Base-by-base conservation (phyloP, 1,284 basidiomycete genomes). In the Paramarasmius palmivorus region DNA sequence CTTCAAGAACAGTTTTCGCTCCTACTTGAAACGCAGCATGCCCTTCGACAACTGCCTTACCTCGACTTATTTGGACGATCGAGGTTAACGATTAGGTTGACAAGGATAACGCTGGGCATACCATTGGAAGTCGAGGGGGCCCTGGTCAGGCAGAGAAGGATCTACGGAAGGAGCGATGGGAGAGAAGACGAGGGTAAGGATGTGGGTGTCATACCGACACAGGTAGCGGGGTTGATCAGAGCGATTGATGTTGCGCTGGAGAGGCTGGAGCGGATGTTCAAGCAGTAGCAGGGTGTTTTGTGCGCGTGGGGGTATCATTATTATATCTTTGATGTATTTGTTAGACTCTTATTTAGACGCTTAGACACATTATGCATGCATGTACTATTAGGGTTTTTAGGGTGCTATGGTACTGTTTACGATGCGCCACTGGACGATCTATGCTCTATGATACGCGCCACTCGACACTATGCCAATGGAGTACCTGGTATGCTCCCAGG, bases 31-130 rank as follows among this genome's bases (percentile, higher is more conserved):
- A 80, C 92, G 12, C 90, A 93, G 62, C 82, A 86, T 59, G 81
- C 83, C 4, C 85, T 94, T 57, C 82, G 86, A 32, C 79, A 83
- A 53, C 78, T 93, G 35, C 83, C 88, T 8, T 93, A 92, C 64
- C 82, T 93, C 60, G 88, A 93, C 66, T 72, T 94, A 56, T 75
- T 85, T 44, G 86, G 88, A n/a, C 84, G 92, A 12, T 84, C 86
- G 1, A 79, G 89, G 4, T 73, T 93, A 23, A 88, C 88, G 14
- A 80, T 93, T 32, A 86, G 89, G 59, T 78, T 94, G 47, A 88
- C 87, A 2, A 79, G 91, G n/a, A 86, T 92, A 61, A 89, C 90
- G 12, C 78, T 94, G 53, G 81, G 78, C 51, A 80, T 93, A 7
- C 92, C 92, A 2, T 79, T 93, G 58, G 86, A 82, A 0, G 77